A percentile compares a stretch with the other conserved stretches of the same genome.
phyloP scores from a whole-genome alignment of 495 filamentous ascomycete genomes.

The Glutinoglossum americanum region DNA sequence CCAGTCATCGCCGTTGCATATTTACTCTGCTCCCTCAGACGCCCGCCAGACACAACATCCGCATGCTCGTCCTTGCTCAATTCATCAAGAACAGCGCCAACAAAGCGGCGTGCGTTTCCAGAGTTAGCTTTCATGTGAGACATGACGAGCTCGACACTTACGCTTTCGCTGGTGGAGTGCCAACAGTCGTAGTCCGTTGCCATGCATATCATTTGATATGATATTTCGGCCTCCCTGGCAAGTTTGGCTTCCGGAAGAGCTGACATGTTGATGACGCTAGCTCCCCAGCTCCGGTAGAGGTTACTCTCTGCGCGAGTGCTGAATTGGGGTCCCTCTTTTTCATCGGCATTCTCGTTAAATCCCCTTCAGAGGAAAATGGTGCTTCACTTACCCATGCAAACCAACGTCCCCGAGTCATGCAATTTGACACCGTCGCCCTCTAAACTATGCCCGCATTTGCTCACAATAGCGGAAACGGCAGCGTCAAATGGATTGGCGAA shows the following conservation, averaged over 20 bases:
- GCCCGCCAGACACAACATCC: conserved; percentile 60
- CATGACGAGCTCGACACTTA: conserved; percentile 95
- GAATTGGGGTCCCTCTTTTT: conserved; percentile 91
- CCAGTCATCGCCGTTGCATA: conserved; percentile 27
- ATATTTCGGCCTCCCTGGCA: conserved; percentile 85
- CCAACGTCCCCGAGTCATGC: conserved; percentile 55
- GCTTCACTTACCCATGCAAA: conserved; percentile 61
- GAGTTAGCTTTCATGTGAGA: conserved; percentile 85
- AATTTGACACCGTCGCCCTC: conserved; percentile 57
- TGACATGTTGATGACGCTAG: conserved; percentile 92
- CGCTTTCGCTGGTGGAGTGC: conserved; percentile 43
- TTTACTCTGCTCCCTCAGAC: conserved; percentile 39
- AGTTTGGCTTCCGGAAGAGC: conserved; percentile 92
- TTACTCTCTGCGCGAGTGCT: conserved; percentile 89
- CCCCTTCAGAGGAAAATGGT: not conserved
- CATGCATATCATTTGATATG: conserved; percentile 98
- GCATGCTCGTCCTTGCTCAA: conserved; percentile 51
- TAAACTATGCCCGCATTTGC: conserved; percentile 49
- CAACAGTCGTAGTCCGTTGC: conserved; percentile 98
- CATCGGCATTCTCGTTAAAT: not conserved
- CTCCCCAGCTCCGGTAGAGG: conserved; percentile 83
- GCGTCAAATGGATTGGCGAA: conserved; percentile 92
- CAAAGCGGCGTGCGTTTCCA: conserved; percentile 61
- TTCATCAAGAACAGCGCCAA: conserved; percentile 74
- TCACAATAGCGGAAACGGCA: conserved; percentile 47